Evolutionary conservation across 352 stramenopile genomes (phyloP), one percentile per base, ranked within the genome.

Genomic region (Phytopythium chamaehyphon): DNA sequence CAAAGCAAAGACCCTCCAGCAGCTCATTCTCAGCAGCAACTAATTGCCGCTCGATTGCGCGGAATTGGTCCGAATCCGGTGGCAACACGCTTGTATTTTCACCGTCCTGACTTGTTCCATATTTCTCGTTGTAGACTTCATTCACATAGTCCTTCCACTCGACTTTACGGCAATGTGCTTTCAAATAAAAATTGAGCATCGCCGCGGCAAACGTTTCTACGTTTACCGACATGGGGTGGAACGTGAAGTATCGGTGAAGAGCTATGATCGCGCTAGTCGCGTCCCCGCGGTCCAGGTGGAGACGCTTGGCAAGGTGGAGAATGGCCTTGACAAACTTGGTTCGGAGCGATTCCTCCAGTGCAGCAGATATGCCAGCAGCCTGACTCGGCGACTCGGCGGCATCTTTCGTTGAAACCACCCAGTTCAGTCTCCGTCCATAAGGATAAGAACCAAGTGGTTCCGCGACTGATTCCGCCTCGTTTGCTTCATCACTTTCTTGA

Each of bases 191-290:
- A 48, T 90, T 67, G 5, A 95, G 51, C 68, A 88, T 85, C 31
- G 73, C 71, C 2, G 79, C 79, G 31, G 76, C 82, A 40, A 86
- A 67, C 15, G 81, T 69, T 22, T 93, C 84, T 19, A 83, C 69
- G 28, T 86, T 85, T 47, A 76, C 74, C 14, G 70, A 63, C 76
- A 93, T 92, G 2, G 77, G 57, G 40, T 85, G 68, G 38, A 90
- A 87, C 19, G 80, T 88, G 40, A 88, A 83, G 42, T 76, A 90
- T n/a, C 80, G 71, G 47, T 93, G 82, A 24, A 95, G 63, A 11
- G 81, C 69, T n/a, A 93, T 61, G 22, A 93, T 78, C 19, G 82
- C 73, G 64, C 80, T 91, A 6, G 82, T 76, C 15, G 70, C 74
- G 59, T 92, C 81, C 50, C 86, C 78, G 11, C 78, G 69, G 22